Percentiles rank a stretch among this genome's conserved stretches.
Conservation (phyloP, 352 stramenopile species). For the Pythium brachiatum region DNA sequence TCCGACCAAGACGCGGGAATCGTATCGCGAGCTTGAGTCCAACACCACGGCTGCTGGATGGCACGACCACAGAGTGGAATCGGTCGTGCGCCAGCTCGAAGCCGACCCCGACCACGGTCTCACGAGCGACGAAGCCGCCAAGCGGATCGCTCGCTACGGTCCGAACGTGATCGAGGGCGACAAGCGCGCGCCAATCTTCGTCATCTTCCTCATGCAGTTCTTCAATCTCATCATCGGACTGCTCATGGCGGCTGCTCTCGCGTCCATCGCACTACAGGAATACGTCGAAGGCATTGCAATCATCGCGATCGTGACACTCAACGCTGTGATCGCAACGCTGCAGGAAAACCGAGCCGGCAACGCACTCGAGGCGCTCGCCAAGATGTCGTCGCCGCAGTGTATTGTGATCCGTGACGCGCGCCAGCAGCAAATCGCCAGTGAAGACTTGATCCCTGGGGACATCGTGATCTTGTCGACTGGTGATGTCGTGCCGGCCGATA, state of each 20-base stretch:
- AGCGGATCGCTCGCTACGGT: conserved; percentile 24
- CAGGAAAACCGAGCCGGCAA: conserved; percentile 37
- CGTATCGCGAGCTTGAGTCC: conserved; percentile 35
- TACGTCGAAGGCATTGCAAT: conserved; percentile 39
- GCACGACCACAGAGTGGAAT: conserved; percentile 31
- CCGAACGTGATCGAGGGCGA: conserved; percentile 29
- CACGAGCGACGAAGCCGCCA: conserved; percentile 13
- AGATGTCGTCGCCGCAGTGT: conserved; percentile 36
- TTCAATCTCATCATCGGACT: conserved; percentile 39
- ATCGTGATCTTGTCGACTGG: conserved; percentile 64
- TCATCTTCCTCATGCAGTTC: conserved; percentile 44
- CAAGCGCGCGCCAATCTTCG: conserved; percentile 20
- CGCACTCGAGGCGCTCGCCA: conserved; percentile 32
- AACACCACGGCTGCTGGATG: conserved; percentile 26
- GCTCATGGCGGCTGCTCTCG: conserved; percentile 35
- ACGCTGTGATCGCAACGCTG: conserved; percentile 35
- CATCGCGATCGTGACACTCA: conserved; percentile 40
- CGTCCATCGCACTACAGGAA: conserved; percentile 37
- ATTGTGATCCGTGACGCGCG: conserved; percentile 31
- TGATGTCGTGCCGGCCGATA: conserved; percentile 78
- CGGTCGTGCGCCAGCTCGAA: conserved; percentile 33
- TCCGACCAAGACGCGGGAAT: conserved; percentile 36
- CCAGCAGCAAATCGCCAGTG: conserved; percentile 27
- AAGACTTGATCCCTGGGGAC: conserved; percentile 37
- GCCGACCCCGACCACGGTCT: conserved; percentile 23